A percentile compares a stretch with the other conserved stretches of the same genome.
phyloP scores from a whole-genome alignment of 2,329 filamentous ascomycete genomes.

The Colletotrichum sojae region DNA sequence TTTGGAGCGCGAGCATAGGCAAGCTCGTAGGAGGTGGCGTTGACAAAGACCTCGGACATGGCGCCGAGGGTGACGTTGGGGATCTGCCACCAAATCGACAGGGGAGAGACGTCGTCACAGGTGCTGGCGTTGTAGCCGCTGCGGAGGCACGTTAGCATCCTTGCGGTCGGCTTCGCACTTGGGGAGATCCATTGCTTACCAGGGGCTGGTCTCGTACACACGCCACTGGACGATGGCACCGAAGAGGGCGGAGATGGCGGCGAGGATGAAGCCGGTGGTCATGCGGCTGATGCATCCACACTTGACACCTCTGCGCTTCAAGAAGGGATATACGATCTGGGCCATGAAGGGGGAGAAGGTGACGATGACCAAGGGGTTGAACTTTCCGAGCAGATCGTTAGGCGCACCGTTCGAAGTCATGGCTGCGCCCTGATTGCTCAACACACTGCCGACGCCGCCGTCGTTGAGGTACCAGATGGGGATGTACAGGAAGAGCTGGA shows the following conservation, averaged over 20 bases:
- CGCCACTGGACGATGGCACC: conserved; percentile 70
- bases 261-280: conserved; percentile 68
- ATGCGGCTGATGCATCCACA: conserved; percentile 73
- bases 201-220: conserved; percentile 70
- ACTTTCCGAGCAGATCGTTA: conserved; percentile 73
- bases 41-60: conserved; percentile 70
- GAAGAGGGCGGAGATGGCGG: conserved; percentile 66
- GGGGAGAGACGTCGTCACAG: conserved; percentile 55
- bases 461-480: conserved; percentile 58
- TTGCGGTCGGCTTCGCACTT: background rate
- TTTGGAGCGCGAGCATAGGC: conserved; percentile 78
- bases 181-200: conserved; percentile 44
- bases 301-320: conserved; percentile 64
- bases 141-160: background rate
- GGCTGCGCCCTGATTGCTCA: conserved; percentile 55
- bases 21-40: conserved; percentile 76
- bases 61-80: conserved; percentile 65
- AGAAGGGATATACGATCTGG: conserved; percentile 69
- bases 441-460: conserved; percentile 54
- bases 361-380: conserved; percentile 73
- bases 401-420: conserved; percentile 65
- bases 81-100: conserved; percentile 68
- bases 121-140: conserved; percentile 59
- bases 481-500: conserved; percentile 58
- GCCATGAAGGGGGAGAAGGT: conserved; percentile 69